phyloP scores from a whole-genome alignment of 179 eudicot genomes.

The Silene coronaria region DNA sequence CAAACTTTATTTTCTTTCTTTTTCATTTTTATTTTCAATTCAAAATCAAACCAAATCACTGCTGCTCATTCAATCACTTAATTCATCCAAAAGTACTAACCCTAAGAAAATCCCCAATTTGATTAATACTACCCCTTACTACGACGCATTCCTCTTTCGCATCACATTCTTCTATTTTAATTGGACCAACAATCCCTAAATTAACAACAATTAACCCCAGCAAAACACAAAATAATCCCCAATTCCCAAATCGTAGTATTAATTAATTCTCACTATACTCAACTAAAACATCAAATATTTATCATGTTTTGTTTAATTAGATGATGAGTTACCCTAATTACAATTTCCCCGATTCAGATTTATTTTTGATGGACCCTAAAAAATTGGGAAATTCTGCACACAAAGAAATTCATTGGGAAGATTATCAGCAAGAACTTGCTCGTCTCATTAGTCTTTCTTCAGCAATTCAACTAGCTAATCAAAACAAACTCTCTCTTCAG shows the following conservation, averaged over 20 bases:
- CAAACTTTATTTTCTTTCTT: background rate
- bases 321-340: background rate
- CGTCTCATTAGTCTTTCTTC: conserved; percentile 68
- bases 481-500: conserved; percentile 47
- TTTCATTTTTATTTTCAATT: too few relatives aligned
- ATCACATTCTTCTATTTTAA: too few relatives aligned
- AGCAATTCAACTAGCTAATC: conserved; percentile 52
- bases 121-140: background rate
- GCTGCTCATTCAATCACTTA: too few relatives aligned
- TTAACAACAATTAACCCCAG: too few relatives aligned
- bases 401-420: conserved; percentile 68
- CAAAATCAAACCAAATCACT: too few relatives aligned
- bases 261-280: background rate
- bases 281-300: background rate
- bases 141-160: background rate
- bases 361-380: conserved; percentile 38
- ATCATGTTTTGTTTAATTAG: background rate
- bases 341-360: background rate
- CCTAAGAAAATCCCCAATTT: background rate
- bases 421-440: conserved; percentile 72
- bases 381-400: conserved; percentile 15
- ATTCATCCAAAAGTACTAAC: background rate
- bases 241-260: background rate
- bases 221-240: background rate
- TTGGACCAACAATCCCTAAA: too few relatives aligned